Conservation (phyloP, 345 rosid species). For the Chamaenerion angustifolium region DNA sequence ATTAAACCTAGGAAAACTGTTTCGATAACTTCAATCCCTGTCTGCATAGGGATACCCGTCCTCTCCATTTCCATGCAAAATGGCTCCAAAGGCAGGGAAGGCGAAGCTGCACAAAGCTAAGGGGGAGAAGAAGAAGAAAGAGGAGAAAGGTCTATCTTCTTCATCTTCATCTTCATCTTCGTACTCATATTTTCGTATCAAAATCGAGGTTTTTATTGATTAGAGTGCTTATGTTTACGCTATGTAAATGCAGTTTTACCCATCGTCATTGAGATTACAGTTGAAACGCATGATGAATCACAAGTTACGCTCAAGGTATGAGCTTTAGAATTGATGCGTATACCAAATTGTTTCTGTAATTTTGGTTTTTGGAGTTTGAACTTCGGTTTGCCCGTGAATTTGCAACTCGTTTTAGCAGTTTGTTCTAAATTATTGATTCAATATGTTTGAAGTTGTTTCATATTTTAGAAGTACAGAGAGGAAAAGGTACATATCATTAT, state of each 20-base stretch:
- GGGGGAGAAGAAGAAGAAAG: constrained; percentile 80
- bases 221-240: no score
- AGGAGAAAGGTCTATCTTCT: constrained; percentile 36
- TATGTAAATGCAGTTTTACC: constrained; percentile 44
- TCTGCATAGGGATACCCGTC: not conserved
- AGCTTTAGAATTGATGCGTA: no score
- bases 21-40: constrained; percentile 1
- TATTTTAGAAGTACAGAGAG: not conserved
- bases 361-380: no score
- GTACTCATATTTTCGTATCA: not conserved
- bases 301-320: constrained; percentile 71
- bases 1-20: no score
- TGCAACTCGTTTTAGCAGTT: not conserved
- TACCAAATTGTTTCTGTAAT: no score
- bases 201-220: no score
- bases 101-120: constrained; percentile 58
- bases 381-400: no score
- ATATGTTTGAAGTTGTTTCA: not conserved
- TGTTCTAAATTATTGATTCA: not conserved
- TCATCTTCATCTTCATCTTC: not conserved
- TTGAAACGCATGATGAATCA: constrained; percentile 69
- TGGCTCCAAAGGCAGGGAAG: constrained; percentile 89
- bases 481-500: not conserved
- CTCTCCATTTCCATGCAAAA: constrained; percentile 10
- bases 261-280: constrained; percentile 48